A percentile compares a stretch with the other conserved stretches of the same genome.
These are phyloP conservation scores for Ilyonectria robusta DNA, from an alignment of 2,329 filamentous ascomycete genomes.

Conservation along the genomic window DNA sequence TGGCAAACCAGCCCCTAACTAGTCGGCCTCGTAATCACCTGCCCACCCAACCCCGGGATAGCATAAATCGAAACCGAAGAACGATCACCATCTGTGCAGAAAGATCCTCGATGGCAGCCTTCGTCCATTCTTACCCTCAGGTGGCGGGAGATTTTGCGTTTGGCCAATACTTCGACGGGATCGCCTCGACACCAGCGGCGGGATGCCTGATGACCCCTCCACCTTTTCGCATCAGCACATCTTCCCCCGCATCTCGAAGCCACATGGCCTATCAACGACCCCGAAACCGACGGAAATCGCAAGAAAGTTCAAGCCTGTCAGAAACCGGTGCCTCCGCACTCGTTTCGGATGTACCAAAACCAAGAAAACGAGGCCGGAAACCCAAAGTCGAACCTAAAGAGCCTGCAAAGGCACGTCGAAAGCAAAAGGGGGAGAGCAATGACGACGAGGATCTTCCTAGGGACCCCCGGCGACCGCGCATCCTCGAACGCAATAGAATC, in stretches of 20 bases:
- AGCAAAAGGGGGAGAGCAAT: slow-evolving; percentile 35
- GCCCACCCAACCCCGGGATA: background rate
- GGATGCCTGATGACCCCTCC: too few species aligned
- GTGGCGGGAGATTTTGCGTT: too few species aligned
- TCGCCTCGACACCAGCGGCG: too few species aligned
- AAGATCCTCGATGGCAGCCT: slow-evolving; percentile 25
- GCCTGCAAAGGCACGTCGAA: background rate
- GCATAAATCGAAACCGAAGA: background rate
- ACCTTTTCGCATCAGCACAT: too few species aligned
- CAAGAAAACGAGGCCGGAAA: too few species aligned
- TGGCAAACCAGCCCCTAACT: background rate
- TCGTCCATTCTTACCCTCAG: slow-evolving; percentile 9
- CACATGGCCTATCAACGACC: too few species aligned
- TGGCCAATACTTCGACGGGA: too few species aligned
- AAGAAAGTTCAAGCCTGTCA: slow-evolving; percentile 27
- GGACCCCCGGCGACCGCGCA: slow-evolving; percentile 43
- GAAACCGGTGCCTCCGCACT: slow-evolving; percentile 13
- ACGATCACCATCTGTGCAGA: background rate
- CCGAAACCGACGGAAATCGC: slow-evolving; percentile 31
- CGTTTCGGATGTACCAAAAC: background rate
- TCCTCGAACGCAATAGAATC: slow-evolving; percentile 51
- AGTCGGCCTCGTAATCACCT: background rate
- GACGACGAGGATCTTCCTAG: slow-evolving; percentile 39
- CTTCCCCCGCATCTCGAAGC: too few species aligned
- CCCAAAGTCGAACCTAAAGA: too few species aligned